Conservation (phyloP, 768 basidiomycete genomes). For the Trametopsis cervina region DNA sequence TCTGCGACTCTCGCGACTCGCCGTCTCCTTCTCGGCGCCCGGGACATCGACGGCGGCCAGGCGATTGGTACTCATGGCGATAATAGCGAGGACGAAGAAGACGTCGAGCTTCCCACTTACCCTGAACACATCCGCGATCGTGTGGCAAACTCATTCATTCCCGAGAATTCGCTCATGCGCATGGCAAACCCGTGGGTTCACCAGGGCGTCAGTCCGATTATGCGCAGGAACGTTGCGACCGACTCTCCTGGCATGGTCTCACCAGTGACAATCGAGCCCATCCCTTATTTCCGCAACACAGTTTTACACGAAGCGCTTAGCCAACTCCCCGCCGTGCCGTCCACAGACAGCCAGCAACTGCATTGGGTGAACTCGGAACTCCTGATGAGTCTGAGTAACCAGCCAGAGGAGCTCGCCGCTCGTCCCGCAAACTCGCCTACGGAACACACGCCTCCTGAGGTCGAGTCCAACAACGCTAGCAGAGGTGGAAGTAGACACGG, state of each 20-base stretch:
- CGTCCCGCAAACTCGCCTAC: constrained; percentile 14
- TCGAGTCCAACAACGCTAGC: constrained; percentile 19
- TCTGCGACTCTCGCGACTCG: constrained; percentile 68
- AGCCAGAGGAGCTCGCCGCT: constrained; percentile 24
- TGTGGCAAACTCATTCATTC: constrained; percentile 70
- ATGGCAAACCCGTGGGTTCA: constrained; percentile 58
- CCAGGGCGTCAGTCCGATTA: constrained; percentile 34
- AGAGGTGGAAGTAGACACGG: constrained; percentile 18
- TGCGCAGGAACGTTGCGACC: constrained; percentile 6
- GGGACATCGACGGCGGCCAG: constrained; percentile 27
- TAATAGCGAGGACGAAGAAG: constrained; percentile 41
- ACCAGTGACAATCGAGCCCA: constrained; percentile 16
- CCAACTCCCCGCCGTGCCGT: constrained; percentile 29
- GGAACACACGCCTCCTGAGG: constrained; percentile 23
- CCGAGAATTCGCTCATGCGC: constrained; percentile 55
- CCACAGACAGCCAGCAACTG: constrained; percentile 36
- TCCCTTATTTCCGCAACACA: background rate
- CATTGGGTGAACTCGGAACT: constrained; percentile 87
- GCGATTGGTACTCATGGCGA: constrained; percentile 17
- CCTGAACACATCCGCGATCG: constrained; percentile 85
- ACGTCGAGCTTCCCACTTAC: constrained; percentile 82
- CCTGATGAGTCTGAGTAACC: constrained; percentile 51
- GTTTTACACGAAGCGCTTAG: no score
- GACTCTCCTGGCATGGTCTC: constrained; percentile 15
- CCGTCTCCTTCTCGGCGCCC: constrained; percentile 50